Evolutionary conservation across 2,329 filamentous ascomycete species (phyloP), one percentile per base, ranked within the genome.

Genomic region (Trichoderma guizhouense): DNA sequence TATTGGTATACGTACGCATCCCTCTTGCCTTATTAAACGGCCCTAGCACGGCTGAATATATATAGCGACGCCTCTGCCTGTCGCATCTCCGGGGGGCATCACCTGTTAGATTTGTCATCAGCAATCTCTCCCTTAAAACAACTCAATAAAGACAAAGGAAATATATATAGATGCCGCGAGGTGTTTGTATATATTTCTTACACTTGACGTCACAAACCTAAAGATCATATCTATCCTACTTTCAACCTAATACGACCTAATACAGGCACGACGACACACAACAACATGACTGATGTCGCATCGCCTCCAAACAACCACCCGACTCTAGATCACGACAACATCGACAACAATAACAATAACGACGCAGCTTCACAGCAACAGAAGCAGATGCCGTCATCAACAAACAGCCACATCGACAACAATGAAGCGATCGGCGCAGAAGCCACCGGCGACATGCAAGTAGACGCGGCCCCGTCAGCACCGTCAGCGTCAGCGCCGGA

Each of bases 81-180:
- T 55, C 43, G 63, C 39, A 51, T 65, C 43, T 65, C 60, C 34
- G 60, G 21, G 63, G 34, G 34, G 30, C 57, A 61, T 69, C 66
- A 62, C 57, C 57, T 62, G 66, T 69, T 69, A 69, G 36, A 69
- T 69, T 69, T 69, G 66, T 69, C 57, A 69, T 61, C 66, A 69
- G 14, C 64, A 65, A 34, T n/a, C 24, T 57, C 32, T 67, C 32
- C 36, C 57, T 24, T 61, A 18, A 26, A 24, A 47, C 36, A 30
- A 39, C 53, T 34, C 34, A 15, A 61, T 24, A 43, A 32, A 53
- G n/a, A 6, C n/a, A 5, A 32, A 32, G 15, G 21, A 51, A 43
- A 21, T 26, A 51, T 62, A 61, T 62, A 69, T 61, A 69, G 36
- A 11, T 15, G 26, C 36, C 61, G 14, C 47, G 3, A 12, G 32